Base-by-base conservation (phyloP, 2,329 filamentous ascomycete species). In the Neoscytalidium dimidiatum region DNA sequence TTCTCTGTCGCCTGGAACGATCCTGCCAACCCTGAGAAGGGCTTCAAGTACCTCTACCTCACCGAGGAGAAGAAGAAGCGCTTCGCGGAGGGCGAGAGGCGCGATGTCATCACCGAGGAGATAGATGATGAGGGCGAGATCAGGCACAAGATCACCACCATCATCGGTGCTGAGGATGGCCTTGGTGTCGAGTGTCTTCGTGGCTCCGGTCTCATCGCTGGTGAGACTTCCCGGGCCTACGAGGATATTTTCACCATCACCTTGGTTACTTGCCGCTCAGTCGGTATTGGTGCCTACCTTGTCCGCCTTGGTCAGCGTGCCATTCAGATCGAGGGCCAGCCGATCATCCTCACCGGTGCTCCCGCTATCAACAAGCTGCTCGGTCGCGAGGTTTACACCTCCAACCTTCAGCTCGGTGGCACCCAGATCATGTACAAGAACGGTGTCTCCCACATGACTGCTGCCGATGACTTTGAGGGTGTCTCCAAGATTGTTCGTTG, bases 361-460 rank as follows among this genome's bases (percentile, higher is more conserved):
- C 92, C 92, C 69, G 95, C 95, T 66, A 90, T 99, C 78, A 99
- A 99, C 88, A 99, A 98, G 83, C 85, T 99, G 73, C 88, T 99
- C 67, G 95, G 95, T 74, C 93, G 96, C 71, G 95, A 99, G 81
- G 94, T 99, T 31, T 99, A 99, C 84, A 97, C 95, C 26, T 98
- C 95, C 67, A 99, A 99, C 86, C 82, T 99, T 75, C 95, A 99
- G 84, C 92, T 99, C 69, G 95, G 95, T 88, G 95, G 95, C 72
- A 99, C 95, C n/a, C 95, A 99, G 82, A 99, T 99, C 86, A 99
- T 99, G 95, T 98, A 99, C 88, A 94, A 92, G 83, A 99, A 99
- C 78, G 95, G 95, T 88, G 95, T 99, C 46, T 98, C 95, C 23
- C 95, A 99, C 84, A 94, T 98, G 92, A 97, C 94, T 71, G 95